These are phyloP conservation scores for Solanum gracilifrons DNA, from an alignment of 257 asterid genomes.

Conservation along the genomic window DNA sequence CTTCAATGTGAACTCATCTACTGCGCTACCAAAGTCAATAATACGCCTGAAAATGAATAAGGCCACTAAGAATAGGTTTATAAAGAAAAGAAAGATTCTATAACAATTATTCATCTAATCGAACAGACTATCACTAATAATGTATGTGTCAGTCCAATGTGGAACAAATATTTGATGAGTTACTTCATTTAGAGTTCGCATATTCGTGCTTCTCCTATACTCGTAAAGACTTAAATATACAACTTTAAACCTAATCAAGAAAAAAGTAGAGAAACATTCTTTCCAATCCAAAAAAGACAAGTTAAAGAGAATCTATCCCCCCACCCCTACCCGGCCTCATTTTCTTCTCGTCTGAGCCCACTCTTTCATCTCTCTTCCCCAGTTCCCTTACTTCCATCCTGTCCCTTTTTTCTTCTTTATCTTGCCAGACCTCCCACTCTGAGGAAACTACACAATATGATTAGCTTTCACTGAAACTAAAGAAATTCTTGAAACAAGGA, in stretches of 20 bases:
- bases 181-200: background rate
- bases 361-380: background rate
- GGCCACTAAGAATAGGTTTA: background rate
- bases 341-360: background rate
- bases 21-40: slow-evolving; percentile 94
- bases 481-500: background rate
- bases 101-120: background rate
- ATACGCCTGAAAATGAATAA: slow-evolving; percentile 56
- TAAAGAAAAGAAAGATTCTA: background rate
- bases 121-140: background rate
- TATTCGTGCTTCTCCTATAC: background rate
- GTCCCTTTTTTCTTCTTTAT: background rate
- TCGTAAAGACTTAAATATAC: background rate
- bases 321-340: background rate
- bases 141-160: background rate
- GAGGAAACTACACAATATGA: background rate
- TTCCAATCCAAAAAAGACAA: background rate
- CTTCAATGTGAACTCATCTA: slow-evolving; percentile 83
- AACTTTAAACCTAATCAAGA: background rate
- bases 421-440: background rate
- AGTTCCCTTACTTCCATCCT: background rate
- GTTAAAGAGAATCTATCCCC: background rate
- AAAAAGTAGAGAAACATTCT: background rate
- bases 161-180: background rate
- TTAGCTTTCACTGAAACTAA: background rate